These are phyloP conservation scores for Trichopus zeylanicus DNA, from an alignment of 116 monocot species.

Conservation along the genomic window DNA sequence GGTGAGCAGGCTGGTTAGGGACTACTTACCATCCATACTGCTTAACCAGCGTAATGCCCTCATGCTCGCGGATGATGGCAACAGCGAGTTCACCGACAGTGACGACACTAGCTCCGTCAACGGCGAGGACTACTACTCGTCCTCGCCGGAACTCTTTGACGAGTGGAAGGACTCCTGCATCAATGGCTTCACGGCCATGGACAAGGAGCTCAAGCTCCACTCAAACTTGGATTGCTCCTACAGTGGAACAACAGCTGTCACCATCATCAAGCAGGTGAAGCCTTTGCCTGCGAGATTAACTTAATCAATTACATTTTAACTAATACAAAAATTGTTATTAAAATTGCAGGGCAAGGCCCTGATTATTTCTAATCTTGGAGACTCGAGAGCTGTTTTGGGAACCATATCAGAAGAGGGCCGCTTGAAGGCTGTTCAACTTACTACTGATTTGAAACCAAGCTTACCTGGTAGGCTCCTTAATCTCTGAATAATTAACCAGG, in stretches of 20 bases:
- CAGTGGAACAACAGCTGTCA: slow-evolving; percentile 81
- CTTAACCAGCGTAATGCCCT: slow-evolving; percentile 45
- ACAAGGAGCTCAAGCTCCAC: slow-evolving; percentile 54
- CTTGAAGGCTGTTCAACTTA: slow-evolving; percentile 53
- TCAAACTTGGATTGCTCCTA: slow-evolving; percentile 40
- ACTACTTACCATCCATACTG: slow-evolving; percentile 60
- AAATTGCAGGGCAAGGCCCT: slow-evolving; percentile 46
- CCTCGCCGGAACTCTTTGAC: slow-evolving; percentile 64
- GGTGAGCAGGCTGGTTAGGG: slow-evolving; percentile 65
- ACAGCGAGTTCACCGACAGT: slow-evolving; percentile 18
- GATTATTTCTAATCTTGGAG: slow-evolving; percentile 75
- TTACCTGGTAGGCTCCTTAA: slow-evolving; percentile 37
- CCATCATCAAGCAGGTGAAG: slow-evolving; percentile 64
- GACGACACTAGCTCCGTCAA: slow-evolving; percentile 22
- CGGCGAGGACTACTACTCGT: slow-evolving; percentile 13
- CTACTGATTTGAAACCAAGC: slow-evolving; percentile 66
- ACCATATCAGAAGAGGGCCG: slow-evolving; percentile 38
- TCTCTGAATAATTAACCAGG: not conserved
- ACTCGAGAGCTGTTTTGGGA: slow-evolving; percentile 67
- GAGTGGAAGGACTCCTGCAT: slow-evolving; percentile 81
- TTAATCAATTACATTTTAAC: not conserved
- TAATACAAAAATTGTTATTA: too few relatives aligned
- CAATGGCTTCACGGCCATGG: slow-evolving; percentile 77
- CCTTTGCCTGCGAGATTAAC: too few relatives aligned
- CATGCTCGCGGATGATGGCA: slow-evolving; percentile 14